Evolutionary conservation across 176 grass and related monocot species (phyloP).

Genomic region (Guadua angustifolia): DNA sequence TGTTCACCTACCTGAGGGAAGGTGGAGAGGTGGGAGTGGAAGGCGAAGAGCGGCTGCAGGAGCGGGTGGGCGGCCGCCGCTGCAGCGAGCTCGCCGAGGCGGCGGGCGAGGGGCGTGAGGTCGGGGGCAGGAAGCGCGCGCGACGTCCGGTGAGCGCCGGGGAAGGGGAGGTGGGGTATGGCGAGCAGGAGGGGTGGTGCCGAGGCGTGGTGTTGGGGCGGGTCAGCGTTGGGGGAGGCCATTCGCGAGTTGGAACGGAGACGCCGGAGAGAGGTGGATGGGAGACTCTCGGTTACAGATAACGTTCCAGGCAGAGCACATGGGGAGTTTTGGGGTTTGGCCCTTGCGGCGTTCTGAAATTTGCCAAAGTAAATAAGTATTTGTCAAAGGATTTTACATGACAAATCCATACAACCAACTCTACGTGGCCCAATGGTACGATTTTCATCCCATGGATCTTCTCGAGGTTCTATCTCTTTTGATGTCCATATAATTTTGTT

Average conservation of each 20-base stretch:
- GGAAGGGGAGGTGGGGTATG: constrained; percentile 47
- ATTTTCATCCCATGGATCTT: too few relatives aligned
- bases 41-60: constrained; percentile 61
- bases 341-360: neutral
- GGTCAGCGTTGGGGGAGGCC: constrained; percentile 48
- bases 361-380: neutral
- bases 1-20: constrained; percentile 64
- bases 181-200: constrained; percentile 67
- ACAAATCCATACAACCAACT: too few relatives aligned
- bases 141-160: constrained; percentile 20
- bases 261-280: constrained; percentile 31
- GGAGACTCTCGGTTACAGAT: constrained; percentile 19
- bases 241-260: constrained; percentile 28
- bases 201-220: constrained; percentile 39
- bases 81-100: constrained; percentile 61
- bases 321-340: neutral
- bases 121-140: constrained; percentile 26
- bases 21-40: constrained; percentile 61
- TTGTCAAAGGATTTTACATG: too few relatives aligned
- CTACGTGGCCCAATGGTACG: too few relatives aligned
- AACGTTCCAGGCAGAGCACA: constrained; percentile 35
- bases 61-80: constrained; percentile 66
- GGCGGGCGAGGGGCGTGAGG: constrained; percentile 55
- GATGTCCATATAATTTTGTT: too few relatives aligned
- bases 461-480: too few relatives aligned